These are phyloP conservation scores for Colletotrichum destructivum DNA, from an alignment of 2,329 filamentous ascomycete species.

Conservation along the genomic window DNA sequence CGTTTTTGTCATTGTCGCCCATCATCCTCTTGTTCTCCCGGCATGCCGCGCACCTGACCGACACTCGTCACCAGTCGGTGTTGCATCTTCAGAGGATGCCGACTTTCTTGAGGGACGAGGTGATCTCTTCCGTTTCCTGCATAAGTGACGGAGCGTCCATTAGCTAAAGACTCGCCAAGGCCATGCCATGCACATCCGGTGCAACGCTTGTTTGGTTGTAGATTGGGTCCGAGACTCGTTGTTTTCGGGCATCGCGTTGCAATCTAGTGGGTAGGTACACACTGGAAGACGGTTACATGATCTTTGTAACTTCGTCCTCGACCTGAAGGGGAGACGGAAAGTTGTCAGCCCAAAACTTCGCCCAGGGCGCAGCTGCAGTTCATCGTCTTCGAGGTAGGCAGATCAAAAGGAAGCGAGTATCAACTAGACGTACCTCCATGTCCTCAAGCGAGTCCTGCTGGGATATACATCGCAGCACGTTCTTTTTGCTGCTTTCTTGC, in stretches of 20 bases:
- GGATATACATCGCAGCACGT: constrained; percentile 93
- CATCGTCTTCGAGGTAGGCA: constrained; percentile 16
- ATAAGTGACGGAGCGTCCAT: constrained; percentile 44
- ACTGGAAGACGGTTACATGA: constrained; percentile 75
- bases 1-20: constrained; percentile 28
- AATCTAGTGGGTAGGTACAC: constrained; percentile 33
- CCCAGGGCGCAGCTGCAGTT: constrained; percentile 34
- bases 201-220: constrained; percentile 22
- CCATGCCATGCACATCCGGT: constrained; percentile 18
- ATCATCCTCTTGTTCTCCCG: constrained; percentile 4
- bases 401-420: constrained; percentile 4
- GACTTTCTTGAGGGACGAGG: constrained; percentile 54
- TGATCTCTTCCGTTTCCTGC: constrained; percentile 55
- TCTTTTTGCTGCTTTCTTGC: constrained; percentile 99
- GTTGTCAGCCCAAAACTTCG: constrained; percentile 62
- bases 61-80: constrained; percentile 1
- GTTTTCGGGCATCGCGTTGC: constrained; percentile 27
- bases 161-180: constrained; percentile 44
- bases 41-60: constrained; percentile 13
- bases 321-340: constrained; percentile 71
- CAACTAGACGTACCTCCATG: constrained; percentile 87
- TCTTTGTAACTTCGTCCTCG: constrained; percentile 91
- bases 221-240: constrained; percentile 19
- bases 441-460: constrained; percentile 98
- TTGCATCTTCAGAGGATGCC: constrained; percentile 59